Percentiles rank a stretch among this genome's conserved stretches.
phyloP scores from a whole-genome alignment of 2,329 filamentous ascomycete species.

The Fusarium burgessii region DNA sequence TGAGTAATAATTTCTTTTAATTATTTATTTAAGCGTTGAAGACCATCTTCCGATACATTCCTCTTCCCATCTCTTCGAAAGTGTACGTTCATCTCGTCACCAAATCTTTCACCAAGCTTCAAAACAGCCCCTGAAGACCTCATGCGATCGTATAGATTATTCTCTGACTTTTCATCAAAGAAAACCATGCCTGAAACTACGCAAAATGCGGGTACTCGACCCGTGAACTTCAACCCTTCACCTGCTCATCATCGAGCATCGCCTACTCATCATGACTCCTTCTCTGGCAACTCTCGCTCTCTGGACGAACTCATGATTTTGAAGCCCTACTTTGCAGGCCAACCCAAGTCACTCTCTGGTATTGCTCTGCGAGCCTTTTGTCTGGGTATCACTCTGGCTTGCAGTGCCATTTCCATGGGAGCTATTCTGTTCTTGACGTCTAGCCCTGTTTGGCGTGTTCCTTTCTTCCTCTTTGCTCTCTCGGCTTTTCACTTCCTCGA shows the following conservation, averaged over 20 bases:
- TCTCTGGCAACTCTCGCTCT: slow-evolving; percentile 25
- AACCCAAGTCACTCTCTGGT: slow-evolving; percentile 68
- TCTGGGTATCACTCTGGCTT: slow-evolving; percentile 61
- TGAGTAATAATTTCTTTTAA: neutral
- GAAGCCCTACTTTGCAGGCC: slow-evolving; percentile 57
- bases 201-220: slow-evolving; percentile 3
- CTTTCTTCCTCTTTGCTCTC: slow-evolving; percentile 76
- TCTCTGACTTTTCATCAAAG: slow-evolving; percentile 24
- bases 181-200: slow-evolving; percentile 30
- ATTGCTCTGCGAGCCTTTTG: slow-evolving; percentile 69
- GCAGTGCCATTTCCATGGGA: slow-evolving; percentile 49
- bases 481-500: slow-evolving; percentile 94
- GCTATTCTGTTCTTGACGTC: slow-evolving; percentile 52
- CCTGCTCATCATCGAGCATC: slow-evolving; percentile 34
- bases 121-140: neutral
- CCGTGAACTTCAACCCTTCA: slow-evolving; percentile 37
- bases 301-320: slow-evolving; percentile 47
- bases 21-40: neutral
- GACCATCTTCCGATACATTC: neutral
- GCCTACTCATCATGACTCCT: slow-evolving; percentile 31
- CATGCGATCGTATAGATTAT: slow-evolving; percentile 30
- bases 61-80: neutral
- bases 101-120: slow-evolving; percentile 2
- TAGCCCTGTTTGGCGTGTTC: slow-evolving; percentile 69
- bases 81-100: slow-evolving; percentile 7